phyloP scores from a whole-genome alignment of 441 rosid genomes.

The Flueggea neowawraea region DNA sequence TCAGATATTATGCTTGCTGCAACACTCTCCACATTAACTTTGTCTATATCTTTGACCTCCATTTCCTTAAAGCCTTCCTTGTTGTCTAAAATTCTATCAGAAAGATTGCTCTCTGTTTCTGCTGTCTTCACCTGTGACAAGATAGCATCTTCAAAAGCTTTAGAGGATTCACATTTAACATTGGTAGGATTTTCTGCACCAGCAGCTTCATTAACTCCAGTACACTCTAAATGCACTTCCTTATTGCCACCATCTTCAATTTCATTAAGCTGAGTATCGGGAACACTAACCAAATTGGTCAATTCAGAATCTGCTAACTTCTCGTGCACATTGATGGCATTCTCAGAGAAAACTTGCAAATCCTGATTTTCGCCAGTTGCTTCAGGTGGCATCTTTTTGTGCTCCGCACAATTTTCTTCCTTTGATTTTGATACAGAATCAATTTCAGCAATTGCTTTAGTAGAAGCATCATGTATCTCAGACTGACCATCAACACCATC shows the following conservation, averaged over 20 bases:
- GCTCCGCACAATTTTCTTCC: constrained; percentile 17
- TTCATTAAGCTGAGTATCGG: constrained; percentile 26
- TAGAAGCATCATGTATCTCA: constrained; percentile 21
- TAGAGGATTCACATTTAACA: constrained; percentile 2
- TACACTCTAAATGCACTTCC: constrained; percentile 17
- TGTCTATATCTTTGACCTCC: not conserved
- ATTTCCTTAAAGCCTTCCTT: not conserved
- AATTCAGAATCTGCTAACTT: constrained; percentile 27
- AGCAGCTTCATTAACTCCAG: constrained; percentile 24
- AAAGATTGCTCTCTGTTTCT: not conserved
- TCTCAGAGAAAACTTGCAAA: constrained; percentile 12
- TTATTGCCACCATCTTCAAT: constrained; percentile 22
- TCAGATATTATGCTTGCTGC: not conserved
- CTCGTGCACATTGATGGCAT: constrained; percentile 20
- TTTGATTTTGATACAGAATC: constrained; percentile 7
- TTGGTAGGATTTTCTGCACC: constrained; percentile 30
- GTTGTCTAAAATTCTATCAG: constrained; percentile 2
- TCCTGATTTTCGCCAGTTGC: constrained; percentile 3
- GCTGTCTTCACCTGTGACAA: not conserved
- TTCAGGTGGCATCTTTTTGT: constrained; percentile 15
- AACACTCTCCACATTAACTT: not conserved
- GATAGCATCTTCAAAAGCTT: not conserved
- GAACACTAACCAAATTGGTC: constrained; percentile 15
- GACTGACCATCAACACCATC: constrained; percentile 18
- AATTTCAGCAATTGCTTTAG: constrained; percentile 15